Evolutionary conservation across 352 stramenopile genomes (phyloP).

Genomic region (Globisporangium viniferum): DNA sequence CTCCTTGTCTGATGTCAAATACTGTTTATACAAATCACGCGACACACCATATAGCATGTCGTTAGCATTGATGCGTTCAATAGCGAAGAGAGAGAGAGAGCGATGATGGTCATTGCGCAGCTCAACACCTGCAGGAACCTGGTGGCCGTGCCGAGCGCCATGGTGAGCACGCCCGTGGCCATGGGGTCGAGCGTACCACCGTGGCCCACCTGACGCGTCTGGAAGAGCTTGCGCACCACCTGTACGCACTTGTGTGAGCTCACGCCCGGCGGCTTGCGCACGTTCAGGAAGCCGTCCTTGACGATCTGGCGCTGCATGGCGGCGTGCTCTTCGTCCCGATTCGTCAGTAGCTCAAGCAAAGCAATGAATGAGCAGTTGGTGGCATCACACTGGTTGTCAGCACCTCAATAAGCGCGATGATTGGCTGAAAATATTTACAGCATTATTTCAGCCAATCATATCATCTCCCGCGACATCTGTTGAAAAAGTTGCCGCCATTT

Average conservation of each 20-base stretch:
- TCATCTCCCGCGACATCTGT: background rate
- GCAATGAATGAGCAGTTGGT: background rate
- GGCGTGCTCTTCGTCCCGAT: background rate
- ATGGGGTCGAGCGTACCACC: conserved; percentile 87
- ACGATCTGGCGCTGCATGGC: conserved; percentile 10
- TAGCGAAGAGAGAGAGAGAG: background rate
- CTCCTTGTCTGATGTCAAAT: conserved; percentile 65
- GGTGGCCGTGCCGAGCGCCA: conserved; percentile 77
- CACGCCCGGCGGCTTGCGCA: conserved; percentile 70
- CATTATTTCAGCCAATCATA: conserved; percentile 22
- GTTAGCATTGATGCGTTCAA: background rate
- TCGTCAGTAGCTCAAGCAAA: background rate
- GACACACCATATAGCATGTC: background rate
- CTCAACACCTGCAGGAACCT: conserved; percentile 68
- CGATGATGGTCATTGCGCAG: background rate
- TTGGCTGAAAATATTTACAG: background rate
- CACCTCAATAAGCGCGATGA: background rate
- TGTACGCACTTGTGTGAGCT: conserved; percentile 81
- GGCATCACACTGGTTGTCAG: conserved; percentile 6
- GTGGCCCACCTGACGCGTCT: conserved; percentile 73
- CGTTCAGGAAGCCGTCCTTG: conserved; percentile 74
- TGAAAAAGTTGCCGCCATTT: conserved; percentile 15
- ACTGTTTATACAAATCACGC: conserved; percentile 23
- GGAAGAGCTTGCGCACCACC: conserved; percentile 63
- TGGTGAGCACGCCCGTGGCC: conserved; percentile 80